Evolutionary conservation across 2,329 filamentous ascomycete species (phyloP).

Genomic region (Monilinia laxa): DNA sequence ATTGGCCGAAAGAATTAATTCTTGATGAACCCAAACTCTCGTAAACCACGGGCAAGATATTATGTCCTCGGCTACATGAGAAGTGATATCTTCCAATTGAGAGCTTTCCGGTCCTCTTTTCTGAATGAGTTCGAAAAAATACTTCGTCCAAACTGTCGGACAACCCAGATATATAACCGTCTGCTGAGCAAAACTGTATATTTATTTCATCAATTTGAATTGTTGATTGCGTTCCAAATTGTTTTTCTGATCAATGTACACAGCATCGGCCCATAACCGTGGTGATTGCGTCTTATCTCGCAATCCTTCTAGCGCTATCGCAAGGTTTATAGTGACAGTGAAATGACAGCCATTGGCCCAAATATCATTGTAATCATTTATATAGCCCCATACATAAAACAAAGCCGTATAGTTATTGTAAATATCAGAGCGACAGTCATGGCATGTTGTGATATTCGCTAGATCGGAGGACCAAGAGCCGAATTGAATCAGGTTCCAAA

Average conservation of each 20-base stretch:
- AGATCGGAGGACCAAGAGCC: background rate
- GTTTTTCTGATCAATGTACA: slow-evolving; percentile 3
- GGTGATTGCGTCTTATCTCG: background rate
- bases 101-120: background rate
- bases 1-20: background rate
- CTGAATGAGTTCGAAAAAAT: background rate
- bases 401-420: background rate
- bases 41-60: slow-evolving; percentile 11
- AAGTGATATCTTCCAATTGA: background rate
- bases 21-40: slow-evolving; percentile 3
- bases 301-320: background rate
- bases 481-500: background rate
- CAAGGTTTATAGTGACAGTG: slow-evolving; percentile 2
- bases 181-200: background rate
- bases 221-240: background rate
- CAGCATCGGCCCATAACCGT: background rate
- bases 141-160: background rate
- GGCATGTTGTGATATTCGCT: background rate
- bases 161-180: background rate
- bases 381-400: slow-evolving; percentile 13
- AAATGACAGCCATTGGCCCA: background rate
- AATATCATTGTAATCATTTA: background rate
- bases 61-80: background rate
- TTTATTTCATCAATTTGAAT: background rate
- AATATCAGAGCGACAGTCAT: background rate